These are phyloP conservation scores for Melastoma malabathricum DNA, from an alignment of 345 rosid species.

Conservation along the genomic window DNA sequence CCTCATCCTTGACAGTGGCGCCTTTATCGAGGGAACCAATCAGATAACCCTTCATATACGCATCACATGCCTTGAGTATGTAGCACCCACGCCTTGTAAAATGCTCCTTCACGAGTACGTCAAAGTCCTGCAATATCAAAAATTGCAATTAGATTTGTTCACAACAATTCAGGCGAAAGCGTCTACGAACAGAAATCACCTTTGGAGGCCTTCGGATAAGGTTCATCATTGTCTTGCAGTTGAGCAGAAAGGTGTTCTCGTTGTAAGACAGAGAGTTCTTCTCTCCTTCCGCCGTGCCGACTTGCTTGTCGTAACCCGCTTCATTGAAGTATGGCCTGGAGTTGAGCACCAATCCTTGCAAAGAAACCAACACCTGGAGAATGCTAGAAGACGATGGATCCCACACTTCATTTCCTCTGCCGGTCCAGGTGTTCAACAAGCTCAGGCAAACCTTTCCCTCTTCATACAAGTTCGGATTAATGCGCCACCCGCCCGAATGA, in stretches of 20 bases:
- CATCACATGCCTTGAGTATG: conserved; percentile 86
- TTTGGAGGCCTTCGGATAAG: conserved; percentile 85
- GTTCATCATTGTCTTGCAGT: conserved; percentile 91
- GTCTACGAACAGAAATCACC: conserved; percentile 25
- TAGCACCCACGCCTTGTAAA: conserved; percentile 72
- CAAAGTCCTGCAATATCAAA: conserved; percentile 48
- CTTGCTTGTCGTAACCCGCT: conserved; percentile 92
- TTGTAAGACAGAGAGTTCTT: conserved; percentile 83
- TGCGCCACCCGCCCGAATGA: conserved; percentile 97
- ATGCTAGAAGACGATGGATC: conserved; percentile 86
- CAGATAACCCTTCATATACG: conserved; percentile 82
- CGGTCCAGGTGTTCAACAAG: conserved; percentile 95
- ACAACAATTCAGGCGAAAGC: no score
- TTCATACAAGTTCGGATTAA: conserved; percentile 90
- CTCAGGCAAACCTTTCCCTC: conserved; percentile 99
- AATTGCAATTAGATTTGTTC: background rate
- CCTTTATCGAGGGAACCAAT: conserved; percentile 75
- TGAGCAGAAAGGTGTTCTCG: conserved; percentile 81
- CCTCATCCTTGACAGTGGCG: conserved; percentile 32
- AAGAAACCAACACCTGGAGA: conserved; percentile 95
- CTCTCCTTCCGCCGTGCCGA: conserved; percentile 96
- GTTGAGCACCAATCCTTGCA: conserved; percentile 92
- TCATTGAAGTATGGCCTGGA: conserved; percentile 94
- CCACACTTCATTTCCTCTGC: conserved; percentile 97
- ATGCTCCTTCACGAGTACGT: conserved; percentile 61